Base-by-base conservation (phyloP, 768 basidiomycete genomes). In the Lanmaoa rubissima region DNA sequence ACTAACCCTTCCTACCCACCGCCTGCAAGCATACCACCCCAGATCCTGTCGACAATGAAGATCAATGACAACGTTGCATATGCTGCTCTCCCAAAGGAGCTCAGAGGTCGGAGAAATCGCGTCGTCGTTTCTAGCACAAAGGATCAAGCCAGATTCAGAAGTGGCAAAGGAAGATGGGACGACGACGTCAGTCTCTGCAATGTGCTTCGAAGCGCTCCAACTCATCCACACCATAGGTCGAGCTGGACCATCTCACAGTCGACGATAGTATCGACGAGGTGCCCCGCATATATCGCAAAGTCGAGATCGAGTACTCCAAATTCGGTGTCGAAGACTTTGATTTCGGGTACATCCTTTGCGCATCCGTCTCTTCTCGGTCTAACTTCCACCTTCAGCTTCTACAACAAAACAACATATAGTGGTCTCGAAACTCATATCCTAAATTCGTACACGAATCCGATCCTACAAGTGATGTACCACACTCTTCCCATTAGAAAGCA, bases 311-410 rank as follows among this genome's bases (percentile, higher is more conserved):
- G 72, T 99, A 99, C 69, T 95, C 92, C 39, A 96, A 95, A 66
- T 99, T 99, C 65, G 96, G 96, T 5, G 92, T 98, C 17, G 96
- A 98, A 69, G 96, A 99, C 72, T 99, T 99, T 66, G 97, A 99
- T 73, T 99, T 99, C 66, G 96, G 82, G 94, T 93, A 69, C 54
- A 81, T 70, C 13, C 35, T 40, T 10, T 31, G 3, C 24, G 2
- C 5, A 21, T 34, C 42, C 48, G 1, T 43, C 24, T 44, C 26
- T 40, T 40, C 42, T 46, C 31, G 2, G 2, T 41, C 56, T 60
- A 11, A 61, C 43, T 0, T 14, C 28, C 16, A 34, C 51, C 16
- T 57, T 3, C 58, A 95, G 94, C 2, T 98, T 92, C 70, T 98
- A 94, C 75, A 99, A 99, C 72, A 86, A 85, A 68, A 98, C 97